Evolutionary conservation across 1,139 yeast genomes (phyloP), one percentile per base, ranked within the genome.

Genomic region (Magnusiomyces clavatus): DNA sequence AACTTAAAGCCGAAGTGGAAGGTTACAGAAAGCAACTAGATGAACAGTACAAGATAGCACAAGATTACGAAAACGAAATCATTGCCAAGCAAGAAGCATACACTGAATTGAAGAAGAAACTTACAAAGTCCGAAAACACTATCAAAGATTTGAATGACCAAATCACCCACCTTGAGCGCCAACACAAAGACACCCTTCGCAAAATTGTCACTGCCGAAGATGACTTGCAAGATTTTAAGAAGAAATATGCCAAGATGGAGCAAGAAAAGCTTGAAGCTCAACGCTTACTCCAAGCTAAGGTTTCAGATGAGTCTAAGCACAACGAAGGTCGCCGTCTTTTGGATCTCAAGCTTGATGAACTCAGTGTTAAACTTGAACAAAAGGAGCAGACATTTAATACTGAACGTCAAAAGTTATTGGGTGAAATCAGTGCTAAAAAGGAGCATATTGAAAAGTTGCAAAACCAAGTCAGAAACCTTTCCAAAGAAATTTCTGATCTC

Each of bases 1-100:
- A 73, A 12, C 68, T 82, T 41, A 69, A 76, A 11, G 65, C 64
- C 6, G 86, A 80, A 58, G 82, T 81, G 60, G 67, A 69, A 19
- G 71, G 67, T 17, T 66, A 82, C 24, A 63, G 72, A 53, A 56
- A 62, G 45, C 69, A 75, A 64, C 55, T 76, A 45, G 61, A 68
- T 48, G 59, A 65, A 2, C 60, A 72, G 13, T 72, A 72, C 50
- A 64, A 64, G 29, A 70, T 75, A 1, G 67, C 74, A 10, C 57
- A 65, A 1, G 71, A 69, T 44, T 66, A 70, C 49, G 72, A 64
- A 46, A 64, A 64, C 13, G 68, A 70, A 38, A 60, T 75, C 46
- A 59, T 62, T 17, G 60, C 63, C 39, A 76, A 72, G 56, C 76
- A 74, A 52, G 59, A 61, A 6, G 77, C 71, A 48, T 58, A 74